Percentiles rank a stretch among this genome's conserved stretches.
Evolutionary conservation across 192 early-diverging fungal species (phyloP).

Genomic region (Dissophora ornata): DNA sequence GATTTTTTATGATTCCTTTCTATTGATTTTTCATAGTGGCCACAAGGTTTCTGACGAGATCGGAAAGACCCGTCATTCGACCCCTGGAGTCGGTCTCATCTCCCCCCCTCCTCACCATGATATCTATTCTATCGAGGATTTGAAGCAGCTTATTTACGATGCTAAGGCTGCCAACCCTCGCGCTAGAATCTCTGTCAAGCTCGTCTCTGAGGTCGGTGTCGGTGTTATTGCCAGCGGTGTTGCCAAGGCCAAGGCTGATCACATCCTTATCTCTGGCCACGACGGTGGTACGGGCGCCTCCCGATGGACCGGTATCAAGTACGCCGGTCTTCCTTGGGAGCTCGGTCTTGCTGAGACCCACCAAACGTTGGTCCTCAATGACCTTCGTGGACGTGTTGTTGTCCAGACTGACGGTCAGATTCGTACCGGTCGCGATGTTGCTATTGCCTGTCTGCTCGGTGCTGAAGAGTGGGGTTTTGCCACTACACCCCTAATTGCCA

Average conservation of each 20-base stretch:
- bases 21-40: constrained; percentile 53
- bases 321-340: constrained; percentile 99
- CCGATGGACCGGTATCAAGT: constrained; percentile 98
- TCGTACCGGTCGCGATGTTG: constrained; percentile 96
- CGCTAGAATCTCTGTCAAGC: constrained; percentile 95
- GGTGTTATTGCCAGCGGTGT: constrained; percentile 98
- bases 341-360: constrained; percentile 98
- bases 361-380: constrained; percentile 97
- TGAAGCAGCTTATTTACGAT: constrained; percentile 99
- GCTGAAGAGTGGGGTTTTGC: constrained; percentile 99
- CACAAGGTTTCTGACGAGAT: constrained; percentile 81
- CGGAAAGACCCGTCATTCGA: constrained; percentile 91
- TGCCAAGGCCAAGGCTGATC: constrained; percentile 96
- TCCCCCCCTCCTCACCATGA: constrained; percentile 99
- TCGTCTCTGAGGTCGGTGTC: constrained; percentile 97
- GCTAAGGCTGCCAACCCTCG: constrained; percentile 93
- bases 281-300: constrained; percentile 99
- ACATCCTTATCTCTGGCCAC: constrained; percentile 94
- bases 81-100: constrained; percentile 95
- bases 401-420: constrained; percentile 99
- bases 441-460: constrained; percentile 96
- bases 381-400: constrained; percentile 94
- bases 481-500: constrained; percentile 96
- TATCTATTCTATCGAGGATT: constrained; percentile 99
- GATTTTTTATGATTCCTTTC: constrained; percentile 7